phyloP scores from a whole-genome alignment of 352 stramenopile genomes.

The Thalassiosira sp. region DNA sequence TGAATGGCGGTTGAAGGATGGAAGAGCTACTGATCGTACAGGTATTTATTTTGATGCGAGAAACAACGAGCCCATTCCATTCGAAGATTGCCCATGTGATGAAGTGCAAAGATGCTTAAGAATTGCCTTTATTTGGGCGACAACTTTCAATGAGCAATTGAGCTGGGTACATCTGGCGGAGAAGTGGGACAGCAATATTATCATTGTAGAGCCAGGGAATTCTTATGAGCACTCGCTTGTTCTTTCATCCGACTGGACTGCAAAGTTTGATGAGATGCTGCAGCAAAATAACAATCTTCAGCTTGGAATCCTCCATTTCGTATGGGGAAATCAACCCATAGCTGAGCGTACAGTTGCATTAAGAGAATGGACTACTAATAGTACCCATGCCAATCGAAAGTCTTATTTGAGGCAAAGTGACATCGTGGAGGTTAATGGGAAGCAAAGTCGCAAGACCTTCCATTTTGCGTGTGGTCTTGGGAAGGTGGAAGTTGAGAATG shows the following conservation, averaged over 20 bases:
- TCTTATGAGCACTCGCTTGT: constrained; percentile 14
- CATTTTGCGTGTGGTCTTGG: constrained; percentile 38
- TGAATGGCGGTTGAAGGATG: constrained; percentile 30
- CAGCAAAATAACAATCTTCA: constrained; percentile 12
- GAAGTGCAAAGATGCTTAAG: constrained; percentile 30
- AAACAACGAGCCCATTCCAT: neutral
- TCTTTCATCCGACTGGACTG: constrained; percentile 21
- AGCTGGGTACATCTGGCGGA: constrained; percentile 17
- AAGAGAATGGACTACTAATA: constrained; percentile 8
- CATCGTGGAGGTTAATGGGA: constrained; percentile 1
- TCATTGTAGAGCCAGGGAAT: constrained; percentile 49
- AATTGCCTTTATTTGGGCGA: constrained; percentile 46
- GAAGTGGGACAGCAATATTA: constrained; percentile 23
- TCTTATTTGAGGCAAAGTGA: constrained; percentile 25
- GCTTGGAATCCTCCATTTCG: constrained; percentile 38
- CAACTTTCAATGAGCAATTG: constrained; percentile 32
- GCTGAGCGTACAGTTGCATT: constrained; percentile 16
- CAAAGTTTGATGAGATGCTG: constrained; percentile 24
- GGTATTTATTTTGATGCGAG: constrained; percentile 13
- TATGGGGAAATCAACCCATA: constrained; percentile 31
- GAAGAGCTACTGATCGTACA: constrained; percentile 23
- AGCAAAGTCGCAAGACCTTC: constrained; percentile 19
- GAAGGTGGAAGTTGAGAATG: constrained; percentile 27
- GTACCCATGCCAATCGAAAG: constrained; percentile 12
- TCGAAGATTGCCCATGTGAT: constrained; percentile 34